Base-by-base conservation (phyloP, 495 filamentous ascomycete genomes). In the Aspergillus egyptiacus region DNA sequence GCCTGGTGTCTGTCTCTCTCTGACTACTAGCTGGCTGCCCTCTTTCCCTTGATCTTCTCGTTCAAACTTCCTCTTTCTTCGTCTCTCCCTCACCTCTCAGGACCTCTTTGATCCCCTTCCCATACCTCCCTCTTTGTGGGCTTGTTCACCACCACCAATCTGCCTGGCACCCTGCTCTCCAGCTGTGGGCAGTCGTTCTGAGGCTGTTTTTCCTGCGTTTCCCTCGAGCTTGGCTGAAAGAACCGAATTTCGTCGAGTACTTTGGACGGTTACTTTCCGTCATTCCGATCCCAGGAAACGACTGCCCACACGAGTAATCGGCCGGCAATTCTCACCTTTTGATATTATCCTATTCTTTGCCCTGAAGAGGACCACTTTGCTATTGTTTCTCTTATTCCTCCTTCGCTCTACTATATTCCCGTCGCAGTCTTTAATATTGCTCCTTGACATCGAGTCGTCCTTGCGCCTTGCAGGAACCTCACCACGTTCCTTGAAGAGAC, bases 201-300 rank as follows among this genome's bases (percentile, higher is more conserved):
- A 44, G 28, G 17, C 32, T 48, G 28, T 37, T 44, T n/a, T 36
- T 51, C 41, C 51, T 48, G 52, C 32, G 51, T 42, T 58, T 52
- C 48, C 42, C 54, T 41, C 50, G 25, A 38, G 60, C 50, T 48
- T 49, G 55, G 39, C 55, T 47, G 48, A 43, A 48, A 55, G 44
- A 10, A 22, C 31, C 32, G 19, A 28, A 41, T 55, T 46, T 56
- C 23, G 25, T 37, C 45, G 41, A n/a, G n/a, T n/a, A n/a, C n/a
- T 37, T 52, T 25, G 23, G 32, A 51, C 49, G 35, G 49, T 53
- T 57, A 25, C 51, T 54, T 51, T 59, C n/a, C 58, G 47, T 58
- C 61, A 64, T 66, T 69, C n/a, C n/a, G n/a, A n/a, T n/a, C 67
- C 64, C 58, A 69, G 68, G 68, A 63, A 69, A 68, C 66, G 62